Evolutionary conservation across 208 protist genomes (phyloP), one percentile per base, ranked within the genome.

Genomic region (Acanthamoeba triangularis): DNA sequence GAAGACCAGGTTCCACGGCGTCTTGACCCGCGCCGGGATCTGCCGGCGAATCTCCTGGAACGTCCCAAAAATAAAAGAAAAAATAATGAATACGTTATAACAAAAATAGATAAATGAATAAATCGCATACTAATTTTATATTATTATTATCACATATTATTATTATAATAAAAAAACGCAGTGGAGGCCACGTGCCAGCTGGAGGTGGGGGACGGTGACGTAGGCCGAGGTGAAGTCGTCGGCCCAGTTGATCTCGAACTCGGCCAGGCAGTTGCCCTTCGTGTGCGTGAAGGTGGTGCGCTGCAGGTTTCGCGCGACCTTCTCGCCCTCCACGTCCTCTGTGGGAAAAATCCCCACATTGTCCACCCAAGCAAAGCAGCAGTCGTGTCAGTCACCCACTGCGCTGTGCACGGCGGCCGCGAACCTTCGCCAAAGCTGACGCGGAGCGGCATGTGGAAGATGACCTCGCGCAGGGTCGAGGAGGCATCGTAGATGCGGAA

Each of bases 161-260:
- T n/a, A n/a, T 35, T 37, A 20, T 30, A 72, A 72, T 30, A 72
- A 72, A 41, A 28, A 72, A 33, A 72, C 10, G 10, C 14, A 72
- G 5, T 54, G 30, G 37, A 56, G 44, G 3, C 11, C 3, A 87
- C 49, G 82, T n/a, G 49, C 82, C 18, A 90, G 56, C 52, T 90
- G 28, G n/a, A 90, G 56, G 82, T 67, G 37, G 56, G 82, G 82
- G 44, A 90, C 82, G 49, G 82, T 65, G 30, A 44, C 37, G 56
- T 65, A 90, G 82, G 82, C 82, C 49, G 82, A 90, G 47, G 82
- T 90, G 47, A 90, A 90, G 56, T 90, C 82, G 37, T 90, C 82
- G 23, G 52, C 33, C 82, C 82, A 90, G 18, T n/a, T 44, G 47
- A 90, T 90, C 2, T 90, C 82, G 56, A 90, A 65, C 52, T 56